Conservation (phyloP, 495 filamentous ascomycete genomes). For the Penicillium arizonense region DNA sequence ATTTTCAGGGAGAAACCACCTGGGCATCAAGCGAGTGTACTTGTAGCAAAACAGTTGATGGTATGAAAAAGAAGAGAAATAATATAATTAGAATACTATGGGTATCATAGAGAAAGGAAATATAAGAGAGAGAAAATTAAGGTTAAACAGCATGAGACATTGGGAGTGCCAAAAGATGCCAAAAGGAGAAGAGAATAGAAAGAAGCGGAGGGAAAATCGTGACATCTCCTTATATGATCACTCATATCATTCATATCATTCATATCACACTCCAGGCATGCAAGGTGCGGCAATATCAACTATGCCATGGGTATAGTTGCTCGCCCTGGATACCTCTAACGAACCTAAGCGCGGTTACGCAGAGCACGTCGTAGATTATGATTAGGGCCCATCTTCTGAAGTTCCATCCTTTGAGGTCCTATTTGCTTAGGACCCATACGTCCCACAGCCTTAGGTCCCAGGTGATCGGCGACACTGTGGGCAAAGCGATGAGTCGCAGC, state of each 20-base stretch:
- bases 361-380: not conserved
- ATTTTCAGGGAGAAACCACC: too few species aligned
- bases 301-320: too few species aligned
- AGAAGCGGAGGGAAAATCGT: not conserved
- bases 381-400: too few species aligned
- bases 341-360: not conserved
- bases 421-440: not conserved
- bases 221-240: not conserved
- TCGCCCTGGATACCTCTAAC: too few species aligned
- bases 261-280: not conserved
- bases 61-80: too few species aligned
- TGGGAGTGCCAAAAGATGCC: not conserved
- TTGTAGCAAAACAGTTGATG: too few species aligned
- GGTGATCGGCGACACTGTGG: slow-evolving; percentile 11
- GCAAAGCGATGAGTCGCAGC: slow-evolving; percentile 1
- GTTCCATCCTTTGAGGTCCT: too few species aligned
- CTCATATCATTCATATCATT: not conserved
- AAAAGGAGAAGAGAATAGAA: not conserved
- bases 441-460: slow-evolving; percentile 10
- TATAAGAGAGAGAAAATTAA: not conserved
- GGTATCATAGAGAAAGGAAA: not conserved
- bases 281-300: too few species aligned
- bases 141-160: too few species aligned
- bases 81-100: not conserved
- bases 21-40: too few species aligned